Conservation (phyloP, 331 rosid species). For the Saraca asoca region DNA sequence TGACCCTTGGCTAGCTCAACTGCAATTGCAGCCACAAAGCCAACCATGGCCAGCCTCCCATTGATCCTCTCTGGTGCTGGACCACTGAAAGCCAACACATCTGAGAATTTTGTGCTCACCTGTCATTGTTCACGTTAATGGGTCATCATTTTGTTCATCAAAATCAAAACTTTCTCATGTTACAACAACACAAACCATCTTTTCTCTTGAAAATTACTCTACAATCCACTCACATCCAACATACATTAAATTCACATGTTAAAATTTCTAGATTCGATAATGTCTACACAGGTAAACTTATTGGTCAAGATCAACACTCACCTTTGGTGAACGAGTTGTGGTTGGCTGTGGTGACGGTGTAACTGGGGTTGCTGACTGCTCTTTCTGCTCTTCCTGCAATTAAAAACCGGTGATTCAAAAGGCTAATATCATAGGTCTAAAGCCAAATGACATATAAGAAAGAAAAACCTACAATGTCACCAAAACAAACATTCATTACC, state of each 20-base stretch:
- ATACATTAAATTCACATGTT: no score
- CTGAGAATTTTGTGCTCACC: slow-evolving; percentile 59
- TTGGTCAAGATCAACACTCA: not conserved
- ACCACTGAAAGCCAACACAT: slow-evolving; percentile 73
- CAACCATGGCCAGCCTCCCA: slow-evolving; percentile 87
- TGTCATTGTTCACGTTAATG: slow-evolving; percentile 7
- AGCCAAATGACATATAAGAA: not conserved
- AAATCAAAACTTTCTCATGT: not conserved
- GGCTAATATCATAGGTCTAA: not conserved
- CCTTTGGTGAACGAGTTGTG: slow-evolving; percentile 35
- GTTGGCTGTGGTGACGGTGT: slow-evolving; percentile 34
- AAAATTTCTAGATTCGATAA: no score
- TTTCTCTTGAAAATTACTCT: no score
- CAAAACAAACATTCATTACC: slow-evolving; percentile 34
- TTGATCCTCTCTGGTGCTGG: slow-evolving; percentile 94
- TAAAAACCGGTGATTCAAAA: not conserved
- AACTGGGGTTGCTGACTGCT: slow-evolving; percentile 6
- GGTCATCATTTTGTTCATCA: no score
- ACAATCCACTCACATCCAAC: no score
- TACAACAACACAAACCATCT: no score
- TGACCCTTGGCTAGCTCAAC: slow-evolving; percentile 68
- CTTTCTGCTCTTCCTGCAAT: slow-evolving; percentile 35
- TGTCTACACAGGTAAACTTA: no score
- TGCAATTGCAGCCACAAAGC: slow-evolving; percentile 72
- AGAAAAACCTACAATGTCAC: not conserved